These are phyloP conservation scores for Puccinia coronata DNA, from an alignment of 1,284 basidiomycete species.

Conservation along the genomic window DNA sequence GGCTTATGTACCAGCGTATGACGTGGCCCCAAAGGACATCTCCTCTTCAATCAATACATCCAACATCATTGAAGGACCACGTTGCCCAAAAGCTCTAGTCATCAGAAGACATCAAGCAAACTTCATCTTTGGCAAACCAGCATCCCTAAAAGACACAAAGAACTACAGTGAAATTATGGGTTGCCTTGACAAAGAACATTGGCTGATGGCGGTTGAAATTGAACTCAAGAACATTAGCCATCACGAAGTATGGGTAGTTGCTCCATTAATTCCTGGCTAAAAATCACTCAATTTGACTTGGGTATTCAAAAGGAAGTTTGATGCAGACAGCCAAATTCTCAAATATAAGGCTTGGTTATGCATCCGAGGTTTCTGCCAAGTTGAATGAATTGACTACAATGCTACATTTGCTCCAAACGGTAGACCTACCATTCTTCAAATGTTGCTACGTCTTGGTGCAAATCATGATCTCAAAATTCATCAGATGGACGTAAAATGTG, in stretches of 20 bases:
- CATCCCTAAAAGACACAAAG: background rate
- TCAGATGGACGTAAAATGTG: constrained; percentile 25
- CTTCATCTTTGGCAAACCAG: no score
- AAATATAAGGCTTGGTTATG: background rate
- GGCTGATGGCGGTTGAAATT: no score
- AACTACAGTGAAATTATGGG: background rate
- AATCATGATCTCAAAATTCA: background rate
- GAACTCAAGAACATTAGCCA: no score
- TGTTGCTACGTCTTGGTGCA: background rate
- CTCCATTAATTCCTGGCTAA: background rate
- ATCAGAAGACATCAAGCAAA: no score
- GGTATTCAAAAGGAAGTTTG: constrained; percentile 7
- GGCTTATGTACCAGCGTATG: background rate
- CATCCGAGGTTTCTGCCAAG: background rate
- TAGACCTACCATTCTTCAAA: background rate
- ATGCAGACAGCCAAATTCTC: background rate
- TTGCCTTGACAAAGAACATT: background rate
- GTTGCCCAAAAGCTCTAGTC: no score
- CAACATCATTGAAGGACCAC: background rate
- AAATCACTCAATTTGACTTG: background rate
- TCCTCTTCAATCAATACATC: background rate
- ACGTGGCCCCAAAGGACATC: background rate
- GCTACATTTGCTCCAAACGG: constrained; percentile 11
- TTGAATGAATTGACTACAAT: constrained; percentile 11
- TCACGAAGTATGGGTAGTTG: constrained; percentile 5